Evolutionary conservation across 78 protist species (phyloP), one percentile per base, ranked within the genome.

Genomic region (Creolimax fragrantissima): DNA sequence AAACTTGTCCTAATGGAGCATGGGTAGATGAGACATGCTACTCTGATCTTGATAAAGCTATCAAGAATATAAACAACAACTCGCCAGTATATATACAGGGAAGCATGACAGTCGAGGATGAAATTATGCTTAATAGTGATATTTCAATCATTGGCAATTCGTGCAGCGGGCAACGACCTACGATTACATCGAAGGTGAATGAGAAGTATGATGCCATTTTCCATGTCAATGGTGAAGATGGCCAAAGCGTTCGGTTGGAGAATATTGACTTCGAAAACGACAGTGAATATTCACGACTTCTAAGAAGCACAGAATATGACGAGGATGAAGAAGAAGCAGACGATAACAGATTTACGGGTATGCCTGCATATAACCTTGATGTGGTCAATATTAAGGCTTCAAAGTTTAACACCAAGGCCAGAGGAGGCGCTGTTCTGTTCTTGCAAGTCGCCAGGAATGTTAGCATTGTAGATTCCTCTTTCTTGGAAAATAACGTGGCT

Each of bases 381-480:
- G 39, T 58, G 11, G 0, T 58, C 74, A 24, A 58, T 24, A 58
- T 58, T 24, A 24, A 32, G 11, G 74, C 74, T 24, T 17, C 11
- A 84, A 84, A 84, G 24, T 84, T 84, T 41, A 24, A 41, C 35
- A 84, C 88, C 1, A 84, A 84, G 17, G 41, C 88, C 11, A 84
- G 88, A 84, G 88, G 88, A n/a, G 88, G 88, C 11, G 11, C 88
- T 42, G 88, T 32, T 2, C 35, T 84, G 24, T 84, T 84, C 88
- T 24, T 84, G 45, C 88, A 84, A 84, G 45, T 37, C 85, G 88
- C 45, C 11, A 84, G 2, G 24, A 84, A 32, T 42, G 88, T 84
- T 32, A 11, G 11, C 88, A 37, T 84, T 24, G 88, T 24, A 17
- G 45, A 24, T 84, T 42, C 88, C 45, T 24, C 41, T 24, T 84